Percentiles rank a stretch among this genome's conserved stretches.
phyloP scores from a whole-genome alignment of 1,284 basidiomycete genomes.

The Moesziomyces globuligerus region DNA sequence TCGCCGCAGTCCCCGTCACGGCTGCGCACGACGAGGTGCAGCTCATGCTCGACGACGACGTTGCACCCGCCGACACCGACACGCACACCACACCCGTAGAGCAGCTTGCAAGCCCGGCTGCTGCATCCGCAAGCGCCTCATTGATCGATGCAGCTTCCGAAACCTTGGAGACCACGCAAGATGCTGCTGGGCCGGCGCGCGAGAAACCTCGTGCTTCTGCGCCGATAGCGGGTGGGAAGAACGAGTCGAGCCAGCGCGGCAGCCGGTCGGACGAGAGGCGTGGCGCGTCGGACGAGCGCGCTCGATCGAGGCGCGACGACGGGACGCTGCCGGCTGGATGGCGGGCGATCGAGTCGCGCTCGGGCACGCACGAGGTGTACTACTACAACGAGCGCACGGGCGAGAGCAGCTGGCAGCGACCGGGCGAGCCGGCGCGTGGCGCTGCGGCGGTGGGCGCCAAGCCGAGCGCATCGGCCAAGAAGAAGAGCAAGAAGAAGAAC shows the following conservation, averaged over 20 bases:
- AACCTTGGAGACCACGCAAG: too few relatives aligned
- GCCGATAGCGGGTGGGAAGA: too few relatives aligned
- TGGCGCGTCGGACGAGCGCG: too few relatives aligned
- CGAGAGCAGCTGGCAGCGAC: conserved; percentile 34
- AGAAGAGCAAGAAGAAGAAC: conserved; percentile 22
- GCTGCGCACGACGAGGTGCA: conserved; percentile 32
- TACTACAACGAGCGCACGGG: conserved; percentile 47
- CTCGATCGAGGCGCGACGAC: not conserved
- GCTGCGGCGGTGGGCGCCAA: not conserved
- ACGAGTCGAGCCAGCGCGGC: too few relatives aligned
- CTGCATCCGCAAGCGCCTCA: not conserved
- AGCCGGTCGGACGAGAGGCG: not conserved
- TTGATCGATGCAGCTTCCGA: too few relatives aligned
- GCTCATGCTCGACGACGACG: conserved; percentile 24
- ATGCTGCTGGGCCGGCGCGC: too few relatives aligned
- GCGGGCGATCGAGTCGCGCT: conserved; percentile 29
- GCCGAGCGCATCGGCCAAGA: conserved; percentile 10
- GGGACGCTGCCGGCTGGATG: conserved; percentile 25
- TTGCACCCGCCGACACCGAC: not conserved
- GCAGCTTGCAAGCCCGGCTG: conserved; percentile 1
- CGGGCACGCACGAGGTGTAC: conserved; percentile 33
- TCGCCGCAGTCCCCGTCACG: conserved; percentile 15
- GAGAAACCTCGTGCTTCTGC: too few relatives aligned
- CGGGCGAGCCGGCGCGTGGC: not conserved
- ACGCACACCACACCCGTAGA: not conserved